A percentile compares a stretch with the other conserved stretches of the same genome.
phyloP scores from a whole-genome alignment of 306 rosid genomes.

The Cucurbita ficifolia region DNA sequence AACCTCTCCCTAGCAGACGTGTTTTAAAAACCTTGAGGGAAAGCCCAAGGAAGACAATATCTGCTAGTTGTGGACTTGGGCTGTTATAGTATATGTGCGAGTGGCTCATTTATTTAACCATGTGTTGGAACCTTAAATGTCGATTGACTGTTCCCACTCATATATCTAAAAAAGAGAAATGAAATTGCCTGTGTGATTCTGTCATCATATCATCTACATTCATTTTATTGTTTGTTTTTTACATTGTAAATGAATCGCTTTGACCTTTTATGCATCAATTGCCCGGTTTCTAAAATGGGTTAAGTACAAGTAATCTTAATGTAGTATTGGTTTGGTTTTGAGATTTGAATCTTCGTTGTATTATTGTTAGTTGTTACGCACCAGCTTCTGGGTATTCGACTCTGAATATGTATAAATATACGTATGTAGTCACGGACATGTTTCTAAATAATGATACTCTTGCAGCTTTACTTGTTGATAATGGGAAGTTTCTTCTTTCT shows the following conservation, averaged over 20 bases:
- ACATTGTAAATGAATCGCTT: not conserved
- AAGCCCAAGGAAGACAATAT: no score
- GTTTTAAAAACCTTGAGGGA: no score
- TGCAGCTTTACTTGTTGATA: slow-evolving; percentile 75
- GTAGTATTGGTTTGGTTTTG: not conserved
- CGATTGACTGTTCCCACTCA: not conserved
- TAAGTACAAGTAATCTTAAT: not conserved
- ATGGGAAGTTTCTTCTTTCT: slow-evolving; percentile 84
- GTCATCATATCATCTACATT: not conserved
- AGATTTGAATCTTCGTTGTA: not conserved
- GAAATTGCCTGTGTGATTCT: not conserved
- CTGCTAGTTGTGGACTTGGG: no score
- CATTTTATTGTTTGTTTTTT: not conserved
- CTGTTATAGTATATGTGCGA: not conserved
- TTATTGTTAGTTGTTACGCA: not conserved
- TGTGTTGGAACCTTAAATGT: not conserved
- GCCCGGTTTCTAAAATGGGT: not conserved
- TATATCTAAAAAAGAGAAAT: not conserved
- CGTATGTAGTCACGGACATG: not conserved
- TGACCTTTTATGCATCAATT: not conserved
- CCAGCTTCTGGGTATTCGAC: not conserved
- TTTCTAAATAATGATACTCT: not conserved
- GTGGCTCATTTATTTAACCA: not conserved
- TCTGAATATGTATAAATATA: not conserved
- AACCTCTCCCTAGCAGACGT: no score